Evolutionary conservation across 805 yeast species (phyloP), one percentile per base, ranked within the genome.

Genomic region (Saccharomycopsis schoenii): DNA sequence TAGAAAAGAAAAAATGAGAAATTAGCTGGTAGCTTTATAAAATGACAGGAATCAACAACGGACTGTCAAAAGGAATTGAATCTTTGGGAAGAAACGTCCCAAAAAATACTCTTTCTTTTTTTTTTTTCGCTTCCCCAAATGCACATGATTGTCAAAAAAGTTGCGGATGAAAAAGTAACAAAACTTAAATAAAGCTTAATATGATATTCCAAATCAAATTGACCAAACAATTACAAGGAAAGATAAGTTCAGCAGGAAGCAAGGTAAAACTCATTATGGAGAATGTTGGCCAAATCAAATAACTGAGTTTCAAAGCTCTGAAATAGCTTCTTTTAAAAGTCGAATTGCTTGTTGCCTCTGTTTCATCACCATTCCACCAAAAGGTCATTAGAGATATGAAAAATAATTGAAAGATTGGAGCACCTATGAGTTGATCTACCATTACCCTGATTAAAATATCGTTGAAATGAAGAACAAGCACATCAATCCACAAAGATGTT

Each of bases 261-360:
- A 78, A 72, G 21, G 76, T 73, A 68, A 84, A 84, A 62, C 80
- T 75, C 47, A 78, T 63, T 9, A 78, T 70, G 14, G 86, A 81
- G 59, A 82, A 79, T 51, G 80, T 70, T 2, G 89, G 88, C 86
- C 88, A 84, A 58, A 78, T 76, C 67, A 81, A 71, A 67, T 80
- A 83, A 41, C 84, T 78, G 60, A 79, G 77, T 60, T 78, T 79
- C 62, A 84, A 69, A 9, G 84, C 75, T 55, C 76, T 78, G 59
- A 80, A 61, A 64, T 76, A 82, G 9, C 79, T 71, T 10, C 74
- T 64, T 61, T 72, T 71, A 24, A 76, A 62, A 17, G 68, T 76
- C 56, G 68, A 66, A 25, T 14, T 47, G 25, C 34, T 14, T 25
- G 10, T 47, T 10, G 52, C 19, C 12, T 47, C 52, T 62, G 42